Evolutionary conservation across 768 basidiomycete species (phyloP).

Genomic region (Phallus indusiatus): DNA sequence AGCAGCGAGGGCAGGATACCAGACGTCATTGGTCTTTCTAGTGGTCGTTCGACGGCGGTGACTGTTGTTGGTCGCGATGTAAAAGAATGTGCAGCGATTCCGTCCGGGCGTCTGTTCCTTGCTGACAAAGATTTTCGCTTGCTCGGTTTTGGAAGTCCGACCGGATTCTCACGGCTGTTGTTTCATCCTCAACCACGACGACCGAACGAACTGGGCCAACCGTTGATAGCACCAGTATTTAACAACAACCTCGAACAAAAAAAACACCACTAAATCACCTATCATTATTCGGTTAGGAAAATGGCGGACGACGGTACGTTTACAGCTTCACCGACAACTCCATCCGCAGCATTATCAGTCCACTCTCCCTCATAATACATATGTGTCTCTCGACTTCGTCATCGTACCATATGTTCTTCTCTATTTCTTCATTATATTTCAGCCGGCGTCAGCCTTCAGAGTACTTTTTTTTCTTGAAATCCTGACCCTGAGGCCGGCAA

Average conservation of each 20-base stretch:
- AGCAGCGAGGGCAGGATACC: constrained; percentile 54
- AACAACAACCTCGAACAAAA: not conserved
- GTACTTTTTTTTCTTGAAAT: not conserved
- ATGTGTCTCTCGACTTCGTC: constrained; percentile 1
- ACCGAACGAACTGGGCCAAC: not conserved
- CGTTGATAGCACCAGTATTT: not conserved
- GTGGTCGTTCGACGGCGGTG: not conserved
- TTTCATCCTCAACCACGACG: not conserved
- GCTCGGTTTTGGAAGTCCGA: not conserved
- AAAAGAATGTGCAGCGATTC: not conserved
- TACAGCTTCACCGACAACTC: constrained; percentile 5
- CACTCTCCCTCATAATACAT: not conserved
- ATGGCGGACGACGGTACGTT: constrained; percentile 14
- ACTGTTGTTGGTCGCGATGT: not conserved
- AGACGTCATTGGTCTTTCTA: constrained; percentile 15
- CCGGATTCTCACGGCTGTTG: not conserved
- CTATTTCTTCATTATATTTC: not conserved
- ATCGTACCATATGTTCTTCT: not conserved
- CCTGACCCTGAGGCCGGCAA: constrained; percentile 9
- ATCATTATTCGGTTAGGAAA: not conserved
- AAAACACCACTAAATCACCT: not conserved
- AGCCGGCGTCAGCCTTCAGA: constrained; percentile 9
- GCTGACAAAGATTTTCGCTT: not conserved
- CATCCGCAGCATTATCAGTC: not conserved
- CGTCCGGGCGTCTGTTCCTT: not conserved